Evolutionary conservation across 345 rosid species (phyloP).

Genomic region (Draba incana): DNA sequence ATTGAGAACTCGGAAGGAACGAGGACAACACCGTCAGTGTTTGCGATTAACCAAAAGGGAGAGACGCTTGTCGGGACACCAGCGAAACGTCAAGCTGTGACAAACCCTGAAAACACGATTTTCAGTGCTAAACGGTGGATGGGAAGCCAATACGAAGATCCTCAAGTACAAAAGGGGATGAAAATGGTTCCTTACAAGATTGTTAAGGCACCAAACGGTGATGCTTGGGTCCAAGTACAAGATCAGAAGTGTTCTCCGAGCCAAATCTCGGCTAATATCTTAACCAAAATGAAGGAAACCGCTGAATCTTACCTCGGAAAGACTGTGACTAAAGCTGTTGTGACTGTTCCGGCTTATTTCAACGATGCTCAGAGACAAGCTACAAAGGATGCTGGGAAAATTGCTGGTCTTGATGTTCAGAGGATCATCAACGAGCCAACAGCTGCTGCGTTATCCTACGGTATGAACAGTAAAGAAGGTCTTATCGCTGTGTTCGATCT

Average conservation of each 20-base stretch:
- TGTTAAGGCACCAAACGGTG: slow-evolving; percentile 52
- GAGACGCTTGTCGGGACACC: slow-evolving; percentile 55
- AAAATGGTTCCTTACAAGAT: slow-evolving; percentile 57
- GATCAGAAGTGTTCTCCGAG: slow-evolving; percentile 55
- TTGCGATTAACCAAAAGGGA: slow-evolving; percentile 50
- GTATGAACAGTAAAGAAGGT: slow-evolving; percentile 55
- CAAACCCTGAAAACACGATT: slow-evolving; percentile 48
- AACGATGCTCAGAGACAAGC: slow-evolving; percentile 61
- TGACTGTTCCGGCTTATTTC: slow-evolving; percentile 57
- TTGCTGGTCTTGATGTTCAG: slow-evolving; percentile 56
- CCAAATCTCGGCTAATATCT: slow-evolving; percentile 50
- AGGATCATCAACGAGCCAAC: slow-evolving; percentile 60
- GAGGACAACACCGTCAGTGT: slow-evolving; percentile 55
- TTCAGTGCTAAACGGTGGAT: slow-evolving; percentile 49
- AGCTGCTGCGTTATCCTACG: slow-evolving; percentile 56
- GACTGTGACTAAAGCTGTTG: slow-evolving; percentile 49
- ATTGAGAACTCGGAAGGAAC: slow-evolving; percentile 58
- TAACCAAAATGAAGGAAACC: slow-evolving; percentile 54
- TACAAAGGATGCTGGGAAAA: slow-evolving; percentile 59
- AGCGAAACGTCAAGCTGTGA: slow-evolving; percentile 54
- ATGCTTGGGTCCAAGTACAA: slow-evolving; percentile 56
- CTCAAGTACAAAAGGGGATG: slow-evolving; percentile 51
- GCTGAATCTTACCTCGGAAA: slow-evolving; percentile 58
- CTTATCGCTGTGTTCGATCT: slow-evolving; percentile 55
- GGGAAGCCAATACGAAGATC: slow-evolving; percentile 46